Evolutionary conservation across 768 basidiomycete species (phyloP).

Genomic region (Amanita subjunquillea): DNA sequence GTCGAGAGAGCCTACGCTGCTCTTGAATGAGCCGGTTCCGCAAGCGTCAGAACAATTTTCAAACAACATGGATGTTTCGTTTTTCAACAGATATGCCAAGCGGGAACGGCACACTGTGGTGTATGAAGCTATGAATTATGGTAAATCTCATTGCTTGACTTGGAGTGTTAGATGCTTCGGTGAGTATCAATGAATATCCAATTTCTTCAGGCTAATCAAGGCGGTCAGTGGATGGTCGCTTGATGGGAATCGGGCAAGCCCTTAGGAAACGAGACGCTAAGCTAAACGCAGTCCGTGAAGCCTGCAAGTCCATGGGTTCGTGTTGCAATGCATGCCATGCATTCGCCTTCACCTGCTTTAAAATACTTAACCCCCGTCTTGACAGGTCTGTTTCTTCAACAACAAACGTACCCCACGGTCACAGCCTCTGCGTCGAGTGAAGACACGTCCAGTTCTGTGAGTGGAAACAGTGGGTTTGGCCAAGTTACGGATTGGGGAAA

Average conservation of each 20-base stretch:
- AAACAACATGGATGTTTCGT: background rate
- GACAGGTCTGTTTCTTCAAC: too few relatives aligned
- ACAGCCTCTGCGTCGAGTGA: too few relatives aligned
- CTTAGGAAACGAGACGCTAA: background rate
- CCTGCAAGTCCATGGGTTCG: slow-evolving; percentile 4
- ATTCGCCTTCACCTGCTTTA: background rate
- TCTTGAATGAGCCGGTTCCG: background rate
- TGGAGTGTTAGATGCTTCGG: slow-evolving; percentile 1
- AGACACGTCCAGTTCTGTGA: too few relatives aligned
- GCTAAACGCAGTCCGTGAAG: background rate
- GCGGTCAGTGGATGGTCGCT: background rate
- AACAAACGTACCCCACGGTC: too few relatives aligned
- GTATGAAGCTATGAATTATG: background rate
- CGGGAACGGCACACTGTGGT: background rate
- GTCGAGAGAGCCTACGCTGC: too few relatives aligned
- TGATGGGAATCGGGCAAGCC: background rate
- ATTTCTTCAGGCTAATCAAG: background rate
- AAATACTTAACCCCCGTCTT: too few relatives aligned
- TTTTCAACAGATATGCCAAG: background rate
- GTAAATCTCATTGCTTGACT: background rate
- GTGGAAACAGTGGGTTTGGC: too few relatives aligned
- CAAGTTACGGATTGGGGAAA: too few relatives aligned
- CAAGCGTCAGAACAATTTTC: background rate
- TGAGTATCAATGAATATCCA: background rate
- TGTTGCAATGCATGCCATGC: background rate